Evolutionary conservation across 1,284 basidiomycete species (phyloP).

Genomic region (Pterula multifida): DNA sequence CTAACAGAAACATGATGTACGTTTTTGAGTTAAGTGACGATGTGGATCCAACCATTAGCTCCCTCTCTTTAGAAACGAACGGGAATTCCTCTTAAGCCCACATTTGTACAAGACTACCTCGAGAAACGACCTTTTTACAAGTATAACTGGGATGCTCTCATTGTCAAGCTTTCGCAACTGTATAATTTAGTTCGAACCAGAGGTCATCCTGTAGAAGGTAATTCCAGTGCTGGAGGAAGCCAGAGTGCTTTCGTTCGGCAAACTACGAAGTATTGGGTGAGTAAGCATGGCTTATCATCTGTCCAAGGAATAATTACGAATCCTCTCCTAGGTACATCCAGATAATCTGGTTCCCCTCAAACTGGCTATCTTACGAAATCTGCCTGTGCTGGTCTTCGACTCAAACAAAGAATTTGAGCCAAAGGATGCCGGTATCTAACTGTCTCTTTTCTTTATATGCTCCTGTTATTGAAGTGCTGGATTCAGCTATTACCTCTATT

Average conservation of each 20-base stretch:
- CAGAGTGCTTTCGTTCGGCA: constrained; percentile 97
- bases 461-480: constrained; percentile 1
- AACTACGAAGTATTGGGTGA: constrained; percentile 98
- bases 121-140: constrained; percentile 96
- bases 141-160: constrained; percentile 85
- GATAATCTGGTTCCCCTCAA: constrained; percentile 96
- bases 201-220: constrained; percentile 89
- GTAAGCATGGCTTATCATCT: constrained; percentile 15
- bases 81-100: constrained; percentile 45
- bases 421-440: constrained; percentile 67
- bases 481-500: constrained; percentile 71
- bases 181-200: constrained; percentile 95
- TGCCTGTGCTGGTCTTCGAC: constrained; percentile 93
- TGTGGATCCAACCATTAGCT: constrained; percentile 2
- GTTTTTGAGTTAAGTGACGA: constrained; percentile 13
- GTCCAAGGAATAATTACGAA: background rate
- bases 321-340: constrained; percentile 63
- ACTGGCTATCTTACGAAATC: constrained; percentile 84
- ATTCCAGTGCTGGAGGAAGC: constrained; percentile 86
- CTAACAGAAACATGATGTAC: constrained; percentile 69
- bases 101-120: constrained; percentile 83
- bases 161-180: constrained; percentile 92
- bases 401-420: constrained; percentile 87
- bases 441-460: background rate
- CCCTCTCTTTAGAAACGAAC: constrained; percentile 66